Conservation (phyloP, 2,329 filamentous ascomycete species). For the Leptosphaerulina australis region DNA sequence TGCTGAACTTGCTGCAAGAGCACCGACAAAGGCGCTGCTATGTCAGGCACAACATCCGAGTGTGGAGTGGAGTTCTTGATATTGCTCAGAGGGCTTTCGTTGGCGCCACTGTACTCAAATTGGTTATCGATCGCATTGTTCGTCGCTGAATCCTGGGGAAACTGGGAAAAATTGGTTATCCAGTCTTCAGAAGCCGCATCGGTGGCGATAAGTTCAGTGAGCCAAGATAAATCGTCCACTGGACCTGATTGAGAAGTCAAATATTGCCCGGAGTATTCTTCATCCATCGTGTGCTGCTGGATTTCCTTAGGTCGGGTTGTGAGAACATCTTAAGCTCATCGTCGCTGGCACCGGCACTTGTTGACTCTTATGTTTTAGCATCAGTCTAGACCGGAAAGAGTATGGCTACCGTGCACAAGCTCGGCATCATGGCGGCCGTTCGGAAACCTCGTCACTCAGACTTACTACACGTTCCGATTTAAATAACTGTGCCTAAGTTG, state of each 20-base stretch:
- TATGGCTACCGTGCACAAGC: too few species aligned
- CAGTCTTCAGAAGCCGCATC: constrained; percentile 9
- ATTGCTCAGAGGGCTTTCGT: background rate
- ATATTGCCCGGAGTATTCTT: constrained; percentile 7
- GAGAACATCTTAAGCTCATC: constrained; percentile 4
- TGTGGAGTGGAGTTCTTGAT: background rate
- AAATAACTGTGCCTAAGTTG: too few species aligned
- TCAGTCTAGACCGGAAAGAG: background rate
- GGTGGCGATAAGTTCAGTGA: constrained; percentile 11
- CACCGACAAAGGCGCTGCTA: constrained; percentile 13
- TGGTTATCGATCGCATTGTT: background rate
- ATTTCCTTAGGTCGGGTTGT: background rate
- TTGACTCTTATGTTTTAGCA: constrained; percentile 10
- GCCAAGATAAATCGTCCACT: constrained; percentile 11
- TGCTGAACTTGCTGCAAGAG: constrained; percentile 16
- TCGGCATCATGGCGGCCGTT: too few species aligned
- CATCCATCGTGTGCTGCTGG: constrained; percentile 7
- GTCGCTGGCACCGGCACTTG: constrained; percentile 14
- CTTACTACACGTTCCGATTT: too few species aligned
- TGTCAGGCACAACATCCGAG: background rate
- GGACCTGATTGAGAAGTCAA: background rate
- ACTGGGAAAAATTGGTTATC: constrained; percentile 6
- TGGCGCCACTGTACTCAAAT: constrained; percentile 6
- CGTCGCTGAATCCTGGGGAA: background rate
- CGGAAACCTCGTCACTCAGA: too few species aligned